Evolutionary conservation across 2,329 filamentous ascomycete species (phyloP).

Genomic region (Trichophyton schoenleinii): DNA sequence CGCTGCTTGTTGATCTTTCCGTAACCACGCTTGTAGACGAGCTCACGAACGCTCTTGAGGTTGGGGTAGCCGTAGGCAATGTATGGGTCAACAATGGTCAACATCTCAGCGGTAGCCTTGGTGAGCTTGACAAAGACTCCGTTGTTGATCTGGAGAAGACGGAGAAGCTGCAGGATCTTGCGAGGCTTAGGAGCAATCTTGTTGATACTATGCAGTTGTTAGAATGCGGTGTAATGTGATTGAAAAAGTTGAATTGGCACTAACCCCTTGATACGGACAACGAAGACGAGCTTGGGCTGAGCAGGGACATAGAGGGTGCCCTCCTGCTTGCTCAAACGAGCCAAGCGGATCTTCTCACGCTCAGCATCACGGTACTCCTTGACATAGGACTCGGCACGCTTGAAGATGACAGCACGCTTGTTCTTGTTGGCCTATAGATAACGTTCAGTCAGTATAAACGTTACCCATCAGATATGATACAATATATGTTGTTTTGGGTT

Average conservation of each 20-base stretch:
- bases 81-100: slow-evolving; percentile 97
- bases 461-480: slow-evolving; percentile 5
- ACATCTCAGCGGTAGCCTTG: slow-evolving; percentile 95
- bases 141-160: slow-evolving; percentile 99
- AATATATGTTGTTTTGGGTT: slow-evolving; percentile 15
- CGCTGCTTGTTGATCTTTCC: slow-evolving; percentile 99
- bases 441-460: slow-evolving; percentile 4
- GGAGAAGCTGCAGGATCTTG: slow-evolving; percentile 99
- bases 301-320: slow-evolving; percentile 90
- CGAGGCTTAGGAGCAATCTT: slow-evolving; percentile 99
- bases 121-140: slow-evolving; percentile 95
- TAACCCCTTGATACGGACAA: slow-evolving; percentile 96
- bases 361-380: slow-evolving; percentile 98
- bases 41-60: slow-evolving; percentile 97
- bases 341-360: slow-evolving; percentile 94
- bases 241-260: slow-evolving; percentile 18
- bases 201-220: slow-evolving; percentile 74
- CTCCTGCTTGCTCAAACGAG: slow-evolving; percentile 77
- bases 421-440: slow-evolving; percentile 77
- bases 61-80: slow-evolving; percentile 99
- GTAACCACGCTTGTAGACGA: slow-evolving; percentile 99
- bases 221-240: background rate
- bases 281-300: slow-evolving; percentile 92
- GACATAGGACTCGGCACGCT: slow-evolving; percentile 98
- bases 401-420: slow-evolving; percentile 98